Evolutionary conservation across 1,284 basidiomycete species (phyloP).

Genomic region (Ustilago trichophora): DNA sequence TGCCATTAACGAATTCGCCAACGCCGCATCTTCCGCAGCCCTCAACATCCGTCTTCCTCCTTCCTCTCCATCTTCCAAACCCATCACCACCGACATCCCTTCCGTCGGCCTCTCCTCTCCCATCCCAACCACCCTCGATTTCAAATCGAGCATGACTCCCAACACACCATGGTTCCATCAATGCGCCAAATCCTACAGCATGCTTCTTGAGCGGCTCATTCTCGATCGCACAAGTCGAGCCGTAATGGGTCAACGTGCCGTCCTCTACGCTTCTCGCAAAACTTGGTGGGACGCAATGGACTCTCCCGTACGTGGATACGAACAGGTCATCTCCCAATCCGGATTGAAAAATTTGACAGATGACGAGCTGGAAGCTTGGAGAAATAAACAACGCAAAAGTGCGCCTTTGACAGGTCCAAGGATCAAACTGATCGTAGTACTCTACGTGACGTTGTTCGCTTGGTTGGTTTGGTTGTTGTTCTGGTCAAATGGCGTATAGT

Average conservation of each 20-base stretch:
- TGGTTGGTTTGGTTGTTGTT: constrained; percentile 25
- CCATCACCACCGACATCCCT: background rate
- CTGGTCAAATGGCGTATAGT: no score
- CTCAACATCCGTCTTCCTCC: constrained; percentile 13
- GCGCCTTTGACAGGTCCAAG: constrained; percentile 56
- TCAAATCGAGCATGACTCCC: constrained; percentile 64
- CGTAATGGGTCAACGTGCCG: constrained; percentile 68
- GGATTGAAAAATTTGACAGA: constrained; percentile 53
- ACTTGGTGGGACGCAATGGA: constrained; percentile 73
- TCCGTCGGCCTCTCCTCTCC: constrained; percentile 36
- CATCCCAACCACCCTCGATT: constrained; percentile 54
- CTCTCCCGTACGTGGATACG: constrained; percentile 70
- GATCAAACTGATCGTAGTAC: constrained; percentile 42
- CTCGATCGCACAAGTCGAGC: constrained; percentile 66
- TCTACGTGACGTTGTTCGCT: constrained; percentile 52
- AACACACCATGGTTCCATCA: constrained; percentile 65
- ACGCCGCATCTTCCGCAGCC: constrained; percentile 17
- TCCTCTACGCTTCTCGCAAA: constrained; percentile 67
- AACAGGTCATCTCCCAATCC: constrained; percentile 62
- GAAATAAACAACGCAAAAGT: constrained; percentile 49
- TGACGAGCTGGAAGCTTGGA: constrained; percentile 58
- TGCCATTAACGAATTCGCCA: constrained; percentile 37
- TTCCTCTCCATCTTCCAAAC: constrained; percentile 2
- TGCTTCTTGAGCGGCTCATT: constrained; percentile 67
- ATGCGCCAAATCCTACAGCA: constrained; percentile 68